These are phyloP conservation scores for Tylopilus plumbeoviolaceoides DNA, from an alignment of 768 basidiomycete species.

Conservation along the genomic window DNA sequence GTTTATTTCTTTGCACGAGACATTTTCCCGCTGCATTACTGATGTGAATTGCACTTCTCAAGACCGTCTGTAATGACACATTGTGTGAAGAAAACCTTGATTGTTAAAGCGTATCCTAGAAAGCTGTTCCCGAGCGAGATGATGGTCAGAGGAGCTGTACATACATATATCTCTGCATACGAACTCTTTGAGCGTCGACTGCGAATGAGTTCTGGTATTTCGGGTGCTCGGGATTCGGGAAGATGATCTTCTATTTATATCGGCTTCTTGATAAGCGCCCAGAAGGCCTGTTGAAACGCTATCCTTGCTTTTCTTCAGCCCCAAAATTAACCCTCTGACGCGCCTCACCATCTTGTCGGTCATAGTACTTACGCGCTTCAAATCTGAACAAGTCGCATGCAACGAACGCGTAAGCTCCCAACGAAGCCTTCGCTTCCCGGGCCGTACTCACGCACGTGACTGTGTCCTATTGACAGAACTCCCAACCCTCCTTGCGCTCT, in stretches of 20 bases:
- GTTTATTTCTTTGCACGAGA: slow-evolving; percentile 17
- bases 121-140: not conserved
- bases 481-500: not conserved
- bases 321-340: not conserved
- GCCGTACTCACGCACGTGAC: not conserved
- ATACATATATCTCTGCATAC: not conserved
- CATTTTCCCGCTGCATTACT: not conserved
- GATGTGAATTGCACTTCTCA: not conserved
- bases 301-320: not conserved
- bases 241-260: slow-evolving; percentile 5
- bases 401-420: not conserved
- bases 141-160: not conserved
- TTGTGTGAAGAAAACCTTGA: not conserved
- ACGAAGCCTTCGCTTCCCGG: not conserved
- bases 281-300: not conserved
- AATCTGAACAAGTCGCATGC: not conserved
- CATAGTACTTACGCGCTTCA: not conserved
- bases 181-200: not conserved
- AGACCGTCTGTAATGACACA: slow-evolving; percentile 23
- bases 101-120: slow-evolving; percentile 18
- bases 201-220: not conserved
- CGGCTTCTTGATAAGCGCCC: slow-evolving; percentile 1
- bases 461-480: not conserved
- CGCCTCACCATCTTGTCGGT: not conserved
- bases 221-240: not conserved